Evolutionary conservation across 2,329 filamentous ascomycete species (phyloP).

Genomic region (Xylariaceae sp.): DNA sequence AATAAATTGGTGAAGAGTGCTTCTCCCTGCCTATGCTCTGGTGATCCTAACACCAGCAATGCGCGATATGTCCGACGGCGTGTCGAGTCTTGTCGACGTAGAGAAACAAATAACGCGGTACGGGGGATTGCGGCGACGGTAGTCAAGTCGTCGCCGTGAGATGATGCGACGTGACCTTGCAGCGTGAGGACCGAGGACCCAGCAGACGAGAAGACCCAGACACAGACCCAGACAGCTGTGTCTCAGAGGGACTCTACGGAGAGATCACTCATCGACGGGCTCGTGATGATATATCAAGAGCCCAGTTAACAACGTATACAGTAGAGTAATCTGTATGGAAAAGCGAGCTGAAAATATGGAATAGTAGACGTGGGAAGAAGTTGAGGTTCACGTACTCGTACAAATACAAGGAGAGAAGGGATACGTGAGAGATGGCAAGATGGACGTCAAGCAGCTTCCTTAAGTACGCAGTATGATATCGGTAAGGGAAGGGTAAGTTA

Average conservation of each 20-base stretch:
- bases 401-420: background rate
- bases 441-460: constrained; percentile 14
- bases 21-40: background rate
- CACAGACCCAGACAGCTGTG: no score
- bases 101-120: background rate
- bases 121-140: background rate
- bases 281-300: no score
- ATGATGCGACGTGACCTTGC: constrained; percentile 13
- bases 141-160: background rate
- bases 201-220: no score
- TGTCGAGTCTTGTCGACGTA: background rate
- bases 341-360: no score
- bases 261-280: no score
- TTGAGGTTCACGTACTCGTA: background rate
- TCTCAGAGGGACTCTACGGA: no score
- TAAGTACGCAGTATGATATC: constrained; percentile 12
- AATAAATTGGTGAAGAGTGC: constrained; percentile 5
- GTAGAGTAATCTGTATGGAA: no score
- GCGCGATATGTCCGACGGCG: background rate
- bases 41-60: background rate
- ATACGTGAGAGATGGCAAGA: background rate
- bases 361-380: constrained; percentile 12
- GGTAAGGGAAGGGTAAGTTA: constrained; percentile 8
- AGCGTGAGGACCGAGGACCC: background rate
- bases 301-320: no score